phyloP scores from a whole-genome alignment of 73 alveolate genomes.

The Paramecium octaurelia region DNA sequence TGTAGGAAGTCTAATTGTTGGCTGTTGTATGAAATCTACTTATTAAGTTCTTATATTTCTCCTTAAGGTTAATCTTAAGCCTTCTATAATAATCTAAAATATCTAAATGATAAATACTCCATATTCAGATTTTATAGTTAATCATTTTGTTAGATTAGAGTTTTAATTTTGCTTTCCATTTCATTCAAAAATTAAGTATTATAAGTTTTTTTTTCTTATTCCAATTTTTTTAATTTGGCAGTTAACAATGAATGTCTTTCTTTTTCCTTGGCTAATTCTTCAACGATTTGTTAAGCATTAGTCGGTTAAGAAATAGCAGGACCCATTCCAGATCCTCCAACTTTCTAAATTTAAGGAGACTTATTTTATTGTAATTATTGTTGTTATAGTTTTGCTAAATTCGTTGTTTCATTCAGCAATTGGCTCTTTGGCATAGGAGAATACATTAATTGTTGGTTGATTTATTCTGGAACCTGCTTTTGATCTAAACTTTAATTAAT shows the following conservation, averaged over 20 bases:
- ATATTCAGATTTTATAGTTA: not conserved
- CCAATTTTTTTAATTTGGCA: not conserved
- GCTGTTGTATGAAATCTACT: not conserved
- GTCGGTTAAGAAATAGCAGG: not conserved
- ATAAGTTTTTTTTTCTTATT: not conserved
- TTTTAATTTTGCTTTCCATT: constrained; percentile 18
- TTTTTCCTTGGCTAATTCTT: constrained; percentile 36
- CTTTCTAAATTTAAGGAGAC: constrained; percentile 19
- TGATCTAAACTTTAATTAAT: not conserved
- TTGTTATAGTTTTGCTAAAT: not conserved
- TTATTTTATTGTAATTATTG: not conserved
- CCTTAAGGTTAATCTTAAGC: constrained; percentile 1
- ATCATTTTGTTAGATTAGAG: not conserved
- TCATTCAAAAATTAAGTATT: constrained; percentile 31
- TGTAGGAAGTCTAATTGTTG: not conserved
- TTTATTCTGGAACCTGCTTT: not conserved
- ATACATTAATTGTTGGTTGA: not conserved
- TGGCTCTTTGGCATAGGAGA: constrained; percentile 34
- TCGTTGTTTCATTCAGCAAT: not conserved
- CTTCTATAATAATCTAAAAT: not conserved
- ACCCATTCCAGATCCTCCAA: constrained; percentile 10
- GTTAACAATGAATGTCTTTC: not conserved
- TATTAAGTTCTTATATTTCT: not conserved
- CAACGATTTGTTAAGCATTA: constrained; percentile 8
- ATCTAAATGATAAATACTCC: not conserved